Evolutionary conservation across 1,139 yeast genomes (phyloP), one percentile per base, ranked within the genome.

Genomic region (Pichia sp.): DNA sequence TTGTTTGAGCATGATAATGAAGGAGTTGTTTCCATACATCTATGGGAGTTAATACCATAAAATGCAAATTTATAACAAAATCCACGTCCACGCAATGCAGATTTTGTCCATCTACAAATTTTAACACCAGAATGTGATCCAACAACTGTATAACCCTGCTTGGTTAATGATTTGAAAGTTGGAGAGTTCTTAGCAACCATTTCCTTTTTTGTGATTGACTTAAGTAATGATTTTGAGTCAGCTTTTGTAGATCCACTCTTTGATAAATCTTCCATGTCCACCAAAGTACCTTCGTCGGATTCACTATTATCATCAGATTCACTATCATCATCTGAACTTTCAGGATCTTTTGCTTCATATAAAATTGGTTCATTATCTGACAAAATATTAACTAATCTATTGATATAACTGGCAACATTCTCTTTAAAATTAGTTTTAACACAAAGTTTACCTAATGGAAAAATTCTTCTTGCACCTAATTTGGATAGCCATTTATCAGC

Each of bases 11-110:
- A 89, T 7, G 96, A 92, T 51, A 89, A 71, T 1, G 95, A 84
- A 1, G 97, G 97, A 0, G 97, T 89, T 2, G 96, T 80, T 64
- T 89, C 97, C 97, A 89, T 89, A 68, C 97, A 90, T 53, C 90
- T 71, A 67, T 92, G 96, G 2, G 95, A 85, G 53, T 76, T 79
- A 58, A 89, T 89, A 26, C 96, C 96, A 64, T 90, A 89, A 60
- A 89, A 85, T 8, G 97, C 95, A 68, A 77, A 87, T 64, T 89
- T 89, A 69, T 89, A 89, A 68, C 97, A 89, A 5, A 95, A 86
- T 1, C 97, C 97, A 58, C 96, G 77, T 25, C 96, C 96, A 58
- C 97, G 76, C 57, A 89, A 72, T 1, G 96, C 97, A 53, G 94
- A 85, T 63, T 90, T 90, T 4, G 97, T 89, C 97, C 97, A 89